Evolutionary conservation across 805 yeast genomes (phyloP).

Genomic region (Candida yuanshanica): DNA sequence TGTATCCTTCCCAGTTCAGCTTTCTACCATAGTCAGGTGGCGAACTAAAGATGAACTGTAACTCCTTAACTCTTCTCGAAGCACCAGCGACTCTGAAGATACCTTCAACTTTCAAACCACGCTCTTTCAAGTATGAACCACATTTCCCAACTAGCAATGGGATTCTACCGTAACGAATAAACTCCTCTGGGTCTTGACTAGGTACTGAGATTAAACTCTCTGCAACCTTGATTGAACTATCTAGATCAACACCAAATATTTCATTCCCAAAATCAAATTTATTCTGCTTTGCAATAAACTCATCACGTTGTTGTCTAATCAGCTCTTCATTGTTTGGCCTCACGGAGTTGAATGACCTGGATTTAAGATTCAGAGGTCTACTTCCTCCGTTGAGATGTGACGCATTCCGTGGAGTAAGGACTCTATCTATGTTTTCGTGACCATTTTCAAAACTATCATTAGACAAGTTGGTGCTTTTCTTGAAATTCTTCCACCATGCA

Average conservation of each 20-base stretch:
- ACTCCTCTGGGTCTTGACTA: slow-evolving; percentile 49
- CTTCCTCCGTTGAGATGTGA: slow-evolving; percentile 17
- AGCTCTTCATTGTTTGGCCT: slow-evolving; percentile 15
- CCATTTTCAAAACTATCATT: slow-evolving; percentile 15
- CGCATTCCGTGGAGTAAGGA: slow-evolving; percentile 11
- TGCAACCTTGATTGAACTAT: slow-evolving; percentile 66
- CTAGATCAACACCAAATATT: slow-evolving; percentile 79
- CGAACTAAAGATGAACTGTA: slow-evolving; percentile 76
- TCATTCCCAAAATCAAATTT: slow-evolving; percentile 34
- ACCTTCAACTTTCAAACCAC: slow-evolving; percentile 80
- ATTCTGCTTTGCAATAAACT: slow-evolving; percentile 28
- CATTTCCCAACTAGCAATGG: slow-evolving; percentile 96
- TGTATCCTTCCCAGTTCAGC: slow-evolving; percentile 83
- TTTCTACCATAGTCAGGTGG: slow-evolving; percentile 90
- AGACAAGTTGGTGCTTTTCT: slow-evolving; percentile 20
- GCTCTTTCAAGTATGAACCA: slow-evolving; percentile 75
- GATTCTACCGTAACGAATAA: slow-evolving; percentile 76
- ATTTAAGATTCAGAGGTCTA: slow-evolving; percentile 31
- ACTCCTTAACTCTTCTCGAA: slow-evolving; percentile 76
- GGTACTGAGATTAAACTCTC: slow-evolving; percentile 68
- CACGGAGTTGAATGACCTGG: slow-evolving; percentile 27
- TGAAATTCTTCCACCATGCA: slow-evolving; percentile 38
- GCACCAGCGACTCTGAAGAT: slow-evolving; percentile 93
- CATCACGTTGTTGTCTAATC: slow-evolving; percentile 32
- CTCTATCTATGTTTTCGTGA: slow-evolving; percentile 10